Evolutionary conservation across 208 protist genomes (phyloP).

Genomic region (Crithidia acanthocephali): DNA sequence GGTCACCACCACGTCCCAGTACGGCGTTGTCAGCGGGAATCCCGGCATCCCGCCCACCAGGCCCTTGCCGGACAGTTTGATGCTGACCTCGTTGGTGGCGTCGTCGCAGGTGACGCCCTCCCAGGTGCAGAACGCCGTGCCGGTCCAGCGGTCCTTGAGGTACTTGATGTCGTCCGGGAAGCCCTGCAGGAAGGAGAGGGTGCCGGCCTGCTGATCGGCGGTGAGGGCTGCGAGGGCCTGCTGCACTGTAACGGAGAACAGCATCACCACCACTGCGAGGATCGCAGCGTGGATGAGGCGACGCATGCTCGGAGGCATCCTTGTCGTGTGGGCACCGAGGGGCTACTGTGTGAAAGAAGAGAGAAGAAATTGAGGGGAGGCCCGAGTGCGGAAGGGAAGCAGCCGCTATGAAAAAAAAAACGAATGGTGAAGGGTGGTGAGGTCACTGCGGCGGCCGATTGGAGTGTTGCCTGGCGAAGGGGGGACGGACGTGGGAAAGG

Average conservation of each 20-base stretch:
- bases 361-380: too few species aligned
- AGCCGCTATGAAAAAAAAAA: too few species aligned
- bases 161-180: background rate
- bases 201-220: background rate
- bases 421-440: too few species aligned
- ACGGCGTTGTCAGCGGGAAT: background rate
- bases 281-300: background rate
- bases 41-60: constrained; percentile 1
- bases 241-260: background rate
- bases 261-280: constrained; percentile 8
- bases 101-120: constrained; percentile 16
- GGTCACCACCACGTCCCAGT: background rate
- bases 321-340: too few species aligned
- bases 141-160: constrained; percentile 1
- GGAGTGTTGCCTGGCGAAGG: too few species aligned
- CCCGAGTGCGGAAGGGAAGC: too few species aligned
- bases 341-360: too few species aligned
- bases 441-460: too few species aligned
- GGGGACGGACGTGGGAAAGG: too few species aligned
- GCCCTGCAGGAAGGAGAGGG: background rate
- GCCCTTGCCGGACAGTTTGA: constrained; percentile 17
- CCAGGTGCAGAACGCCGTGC: constrained; percentile 12
- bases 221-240: background rate
- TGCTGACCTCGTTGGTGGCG: constrained; percentile 6
- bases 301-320: too few species aligned